Conservation (phyloP, 1,284 basidiomycete genomes). For the Xerocomus nothofagi region DNA sequence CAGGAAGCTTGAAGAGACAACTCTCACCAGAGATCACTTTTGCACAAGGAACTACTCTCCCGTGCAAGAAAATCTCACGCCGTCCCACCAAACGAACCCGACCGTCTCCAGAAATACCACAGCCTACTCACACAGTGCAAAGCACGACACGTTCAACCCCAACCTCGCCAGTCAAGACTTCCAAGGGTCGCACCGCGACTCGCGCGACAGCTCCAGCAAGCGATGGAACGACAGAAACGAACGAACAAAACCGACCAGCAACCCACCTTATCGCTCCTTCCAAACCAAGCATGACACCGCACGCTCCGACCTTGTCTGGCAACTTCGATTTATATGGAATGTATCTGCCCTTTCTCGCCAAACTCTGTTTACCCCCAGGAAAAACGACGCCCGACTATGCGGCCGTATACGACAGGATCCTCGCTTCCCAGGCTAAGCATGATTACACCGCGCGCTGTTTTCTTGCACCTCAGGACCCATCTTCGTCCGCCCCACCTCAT, state of each 20-base stretch:
- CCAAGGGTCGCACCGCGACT: conserved; percentile 8
- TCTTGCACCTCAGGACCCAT: conserved; percentile 19
- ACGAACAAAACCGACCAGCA: conserved; percentile 1
- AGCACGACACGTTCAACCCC: conserved; percentile 1
- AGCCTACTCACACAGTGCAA: conserved; percentile 10
- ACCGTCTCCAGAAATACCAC: conserved; percentile 11
- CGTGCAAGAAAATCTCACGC: conserved; percentile 11
- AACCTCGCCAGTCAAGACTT: conserved; percentile 12
- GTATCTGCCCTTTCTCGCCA: conserved; percentile 37
- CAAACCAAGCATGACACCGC: conserved; percentile 8
- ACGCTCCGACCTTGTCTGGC: conserved; percentile 27
- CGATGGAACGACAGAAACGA: background rate
- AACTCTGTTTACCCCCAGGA: conserved; percentile 34
- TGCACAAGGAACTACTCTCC: conserved; percentile 1
- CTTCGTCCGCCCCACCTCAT: conserved; percentile 15
- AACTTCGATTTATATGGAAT: conserved; percentile 44
- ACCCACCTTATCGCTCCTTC: conserved; percentile 7
- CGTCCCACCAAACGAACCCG: conserved; percentile 22
- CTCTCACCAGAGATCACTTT: conserved; percentile 21
- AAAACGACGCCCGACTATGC: conserved; percentile 30
- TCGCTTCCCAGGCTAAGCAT: conserved; percentile 39
- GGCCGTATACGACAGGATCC: conserved; percentile 38
- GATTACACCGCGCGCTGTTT: conserved; percentile 38
- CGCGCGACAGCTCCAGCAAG: background rate
- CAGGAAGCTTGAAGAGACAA: conserved; percentile 22